Percentiles rank a stretch among this genome's conserved stretches.
These are phyloP conservation scores for Aureobasidium musti DNA, from an alignment of 2,329 filamentous ascomycete species.

Conservation along the genomic window DNA sequence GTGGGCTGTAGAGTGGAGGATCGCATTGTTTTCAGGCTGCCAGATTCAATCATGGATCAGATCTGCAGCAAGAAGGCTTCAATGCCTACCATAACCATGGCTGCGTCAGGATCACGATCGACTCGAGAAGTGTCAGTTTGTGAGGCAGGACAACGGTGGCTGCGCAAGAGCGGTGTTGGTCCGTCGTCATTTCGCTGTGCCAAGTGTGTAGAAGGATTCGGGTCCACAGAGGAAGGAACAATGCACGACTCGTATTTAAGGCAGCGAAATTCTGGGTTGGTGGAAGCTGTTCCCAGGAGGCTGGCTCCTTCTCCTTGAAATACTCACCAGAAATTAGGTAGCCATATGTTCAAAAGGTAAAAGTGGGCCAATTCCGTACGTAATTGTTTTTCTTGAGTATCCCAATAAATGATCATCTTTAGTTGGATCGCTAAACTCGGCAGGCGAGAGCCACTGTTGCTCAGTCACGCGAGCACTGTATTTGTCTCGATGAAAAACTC, in stretches of 20 bases:
- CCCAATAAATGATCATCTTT: too few relatives aligned
- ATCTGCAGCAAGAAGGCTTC: neutral
- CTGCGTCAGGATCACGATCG: neutral
- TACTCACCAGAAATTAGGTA: neutral
- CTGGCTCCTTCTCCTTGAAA: neutral
- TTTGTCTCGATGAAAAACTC: neutral
- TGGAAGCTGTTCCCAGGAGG: neutral
- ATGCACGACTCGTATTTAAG: slow-evolving; percentile 1
- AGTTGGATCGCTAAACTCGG: too few relatives aligned
- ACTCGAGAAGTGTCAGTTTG: too few relatives aligned
- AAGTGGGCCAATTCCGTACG: too few relatives aligned
- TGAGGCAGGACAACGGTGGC: neutral
- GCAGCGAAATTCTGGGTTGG: neutral
- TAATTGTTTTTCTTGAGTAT: too few relatives aligned
- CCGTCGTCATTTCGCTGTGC: neutral
- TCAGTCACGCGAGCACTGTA: neutral
- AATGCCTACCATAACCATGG: neutral
- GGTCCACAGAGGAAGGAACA: neutral
- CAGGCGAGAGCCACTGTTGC: too few relatives aligned
- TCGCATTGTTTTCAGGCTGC: neutral
- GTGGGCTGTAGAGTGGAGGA: neutral
- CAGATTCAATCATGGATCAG: neutral
- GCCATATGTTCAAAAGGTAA: neutral
- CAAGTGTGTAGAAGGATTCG: neutral
- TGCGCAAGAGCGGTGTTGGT: neutral